Base-by-base conservation (phyloP, 306 rosid species). In the Cucumis cinereus region DNA sequence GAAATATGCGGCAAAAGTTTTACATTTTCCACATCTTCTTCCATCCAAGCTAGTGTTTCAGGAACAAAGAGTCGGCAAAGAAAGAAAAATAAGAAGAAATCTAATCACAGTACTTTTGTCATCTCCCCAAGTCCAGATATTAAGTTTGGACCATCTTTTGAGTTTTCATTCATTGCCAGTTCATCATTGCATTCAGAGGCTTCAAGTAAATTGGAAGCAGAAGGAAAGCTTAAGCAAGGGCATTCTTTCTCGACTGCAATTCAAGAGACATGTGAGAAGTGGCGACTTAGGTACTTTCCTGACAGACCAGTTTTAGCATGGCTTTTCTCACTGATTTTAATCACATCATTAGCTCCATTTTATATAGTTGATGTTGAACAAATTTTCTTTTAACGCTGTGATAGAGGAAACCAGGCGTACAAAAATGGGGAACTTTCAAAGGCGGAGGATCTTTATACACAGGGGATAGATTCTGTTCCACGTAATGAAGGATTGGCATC, bases 391-490 rank as follows among this genome's bases (percentile, higher is more conserved):
- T 19, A 3, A 54, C 67, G 30, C 35, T 57, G 67, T 35, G 20
- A 41, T 76, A 90, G 99, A 91, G 99, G 96, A 77, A 94, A 94
- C 79, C 83, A 86, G 60, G 94, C 95, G 16, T 87, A 94, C 82
- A 83, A 83, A 80, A 83, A 80, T 50, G 87, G 92, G 82, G 85
- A 91, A 79, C 87, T 90, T 82, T 83, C 87, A 73, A 87, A 89
- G 81, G 98, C 98, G 73, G 97, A 94, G 85, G 89, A 82, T 19
- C 86, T 89, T 63, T 94, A 90, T 83, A 90, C 99, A 20, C 86
- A 41, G 2, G 97, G 97, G 67, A 94, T 94, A 81, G 76, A 81
- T 81, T 89, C 88, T 81, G 83, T 90, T 60, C 92, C 95, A 57
- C 82, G 90, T 14, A 80, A 70, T 81, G 96, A 90, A 84, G 80